Evolutionary conservation across 345 rosid species (phyloP).

Genomic region (Rhizophora mangle): DNA sequence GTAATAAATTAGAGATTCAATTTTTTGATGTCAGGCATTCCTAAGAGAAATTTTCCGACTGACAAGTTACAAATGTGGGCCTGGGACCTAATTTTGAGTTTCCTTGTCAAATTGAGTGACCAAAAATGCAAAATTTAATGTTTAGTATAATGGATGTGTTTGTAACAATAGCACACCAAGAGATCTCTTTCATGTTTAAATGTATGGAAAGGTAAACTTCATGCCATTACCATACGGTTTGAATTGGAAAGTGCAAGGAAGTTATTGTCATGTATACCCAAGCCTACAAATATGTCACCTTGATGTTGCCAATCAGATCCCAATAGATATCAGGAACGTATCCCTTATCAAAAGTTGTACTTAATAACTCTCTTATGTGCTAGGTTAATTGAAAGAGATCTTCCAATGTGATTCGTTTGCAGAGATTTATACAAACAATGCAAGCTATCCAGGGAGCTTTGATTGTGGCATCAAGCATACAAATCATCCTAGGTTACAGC

Average conservation of each 20-base stretch:
- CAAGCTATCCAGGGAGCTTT: conserved; percentile 89
- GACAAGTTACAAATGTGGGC: too few species aligned
- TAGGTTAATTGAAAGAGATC: conserved; percentile 48
- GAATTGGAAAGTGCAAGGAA: neutral
- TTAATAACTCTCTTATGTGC: conserved; percentile 29
- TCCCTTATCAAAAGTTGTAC: conserved; percentile 19
- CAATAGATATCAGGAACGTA: conserved; percentile 4
- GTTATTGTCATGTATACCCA: neutral
- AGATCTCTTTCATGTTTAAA: too few species aligned
- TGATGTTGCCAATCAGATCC: conserved; percentile 3
- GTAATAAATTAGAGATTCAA: neutral
- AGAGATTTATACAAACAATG: conserved; percentile 93
- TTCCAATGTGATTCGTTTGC: conserved; percentile 49
- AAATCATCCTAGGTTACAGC: conserved; percentile 83
- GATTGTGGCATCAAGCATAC: conserved; percentile 83
- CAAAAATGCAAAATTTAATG: neutral
- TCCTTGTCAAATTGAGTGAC: neutral
- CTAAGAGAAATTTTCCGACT: too few species aligned
- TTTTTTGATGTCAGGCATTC: too few species aligned
- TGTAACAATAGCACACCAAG: too few species aligned
- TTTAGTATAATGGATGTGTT: too few species aligned
- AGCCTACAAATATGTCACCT: neutral
- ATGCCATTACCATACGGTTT: neutral
- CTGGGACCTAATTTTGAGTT: neutral
- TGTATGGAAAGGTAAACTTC: too few species aligned